Percentiles rank a stretch among this genome's conserved stretches.
Conservation (phyloP, 306 rosid genomes). For the Notholithocarpus densiflorus region DNA sequence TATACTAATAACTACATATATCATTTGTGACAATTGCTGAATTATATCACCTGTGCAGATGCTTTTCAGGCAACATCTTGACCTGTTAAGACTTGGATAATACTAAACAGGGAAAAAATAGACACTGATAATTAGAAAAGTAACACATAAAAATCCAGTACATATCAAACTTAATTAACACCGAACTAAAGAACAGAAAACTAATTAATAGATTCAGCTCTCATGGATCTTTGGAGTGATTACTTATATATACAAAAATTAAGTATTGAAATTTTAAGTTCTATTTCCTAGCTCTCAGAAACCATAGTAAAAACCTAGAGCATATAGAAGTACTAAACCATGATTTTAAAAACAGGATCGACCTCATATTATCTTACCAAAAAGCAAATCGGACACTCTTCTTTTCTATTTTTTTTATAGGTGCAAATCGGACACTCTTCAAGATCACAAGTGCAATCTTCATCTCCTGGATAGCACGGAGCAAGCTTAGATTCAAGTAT, state of each 20-base stretch:
- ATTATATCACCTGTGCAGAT: too few relatives aligned
- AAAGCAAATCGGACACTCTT: conserved; percentile 99
- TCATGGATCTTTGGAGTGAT: not conserved
- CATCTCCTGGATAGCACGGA: conserved; percentile 97
- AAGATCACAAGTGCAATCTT: conserved; percentile 55
- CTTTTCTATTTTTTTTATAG: too few relatives aligned
- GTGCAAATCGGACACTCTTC: conserved; percentile 99
- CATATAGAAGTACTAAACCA: not conserved
- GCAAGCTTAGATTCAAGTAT: conserved; percentile 95
- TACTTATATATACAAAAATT: not conserved
- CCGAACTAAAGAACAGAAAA: not conserved
- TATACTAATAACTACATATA: too few relatives aligned
- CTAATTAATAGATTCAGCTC: not conserved
- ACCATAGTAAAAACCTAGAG: not conserved
- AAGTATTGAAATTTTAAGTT: not conserved
- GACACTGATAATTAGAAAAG: conserved; percentile 26
- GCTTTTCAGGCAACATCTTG: conserved; percentile 98
- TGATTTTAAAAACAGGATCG: too few relatives aligned
- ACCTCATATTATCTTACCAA: conserved; percentile 45
- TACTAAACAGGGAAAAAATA: conserved; percentile 41
- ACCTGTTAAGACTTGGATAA: conserved; percentile 98
- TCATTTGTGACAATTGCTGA: too few relatives aligned
- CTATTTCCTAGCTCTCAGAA: not conserved
- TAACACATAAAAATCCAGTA: not conserved
- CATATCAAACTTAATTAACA: conserved; percentile 3